Conservation (phyloP, 176 grass and related monocot species). For the Zea luxurians region DNA sequence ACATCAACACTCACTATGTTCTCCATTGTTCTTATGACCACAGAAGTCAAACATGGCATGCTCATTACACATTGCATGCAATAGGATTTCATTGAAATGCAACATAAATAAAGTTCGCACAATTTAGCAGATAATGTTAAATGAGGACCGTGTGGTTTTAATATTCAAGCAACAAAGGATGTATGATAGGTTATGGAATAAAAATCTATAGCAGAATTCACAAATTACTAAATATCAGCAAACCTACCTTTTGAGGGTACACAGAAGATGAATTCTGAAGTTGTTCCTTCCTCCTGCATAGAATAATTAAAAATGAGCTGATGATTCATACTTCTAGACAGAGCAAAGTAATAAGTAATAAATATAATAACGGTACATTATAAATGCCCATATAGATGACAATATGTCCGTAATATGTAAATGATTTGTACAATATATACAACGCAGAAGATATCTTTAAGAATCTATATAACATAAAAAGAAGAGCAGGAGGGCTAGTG, state of each 20-base stretch:
- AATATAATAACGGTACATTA: constrained; percentile 2
- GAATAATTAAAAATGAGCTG: constrained; percentile 28
- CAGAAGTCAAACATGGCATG: not conserved
- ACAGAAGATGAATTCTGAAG: constrained; percentile 15
- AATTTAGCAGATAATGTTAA: constrained; percentile 1
- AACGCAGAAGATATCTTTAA: not conserved
- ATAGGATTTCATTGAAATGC: not conserved
- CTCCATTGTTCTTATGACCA: not conserved
- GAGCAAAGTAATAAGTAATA: not conserved
- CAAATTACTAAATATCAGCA: constrained; percentile 12
- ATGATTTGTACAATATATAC: constrained; percentile 15
- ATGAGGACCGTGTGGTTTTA: not conserved
- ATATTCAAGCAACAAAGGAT: constrained; percentile 23
- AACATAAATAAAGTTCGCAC: not conserved
- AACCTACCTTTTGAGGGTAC: constrained; percentile 46
- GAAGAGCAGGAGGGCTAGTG: too few relatives aligned
- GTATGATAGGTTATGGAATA: not conserved
- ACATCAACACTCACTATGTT: not conserved
- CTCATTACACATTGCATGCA: constrained; percentile 8
- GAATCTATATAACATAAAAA: not conserved
- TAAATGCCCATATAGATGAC: not conserved
- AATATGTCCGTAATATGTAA: not conserved
- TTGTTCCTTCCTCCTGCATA: constrained; percentile 50
- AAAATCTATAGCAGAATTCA: not conserved
- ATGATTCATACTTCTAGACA: not conserved